Evolutionary conservation across 176 grass and related monocot genomes (phyloP).

Genomic region (Avena insularis): DNA sequence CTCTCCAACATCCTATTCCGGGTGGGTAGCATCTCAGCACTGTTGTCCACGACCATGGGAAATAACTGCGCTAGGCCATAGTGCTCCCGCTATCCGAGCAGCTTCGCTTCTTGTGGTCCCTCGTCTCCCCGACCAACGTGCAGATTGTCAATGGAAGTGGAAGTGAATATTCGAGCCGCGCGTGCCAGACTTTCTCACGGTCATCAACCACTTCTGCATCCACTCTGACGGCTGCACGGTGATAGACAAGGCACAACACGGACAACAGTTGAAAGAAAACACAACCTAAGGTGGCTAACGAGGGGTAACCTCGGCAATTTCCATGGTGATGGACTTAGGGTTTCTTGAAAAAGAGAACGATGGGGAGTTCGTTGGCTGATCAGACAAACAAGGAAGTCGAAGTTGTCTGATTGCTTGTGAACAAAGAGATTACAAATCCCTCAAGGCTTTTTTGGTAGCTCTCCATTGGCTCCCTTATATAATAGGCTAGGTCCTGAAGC

Average conservation of each 20-base stretch:
- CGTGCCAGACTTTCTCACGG: conserved; percentile 48
- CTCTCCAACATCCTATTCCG: conserved; percentile 67
- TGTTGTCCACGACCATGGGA: conserved; percentile 43
- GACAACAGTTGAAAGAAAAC: too few species aligned
- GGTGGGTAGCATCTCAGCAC: conserved; percentile 56
- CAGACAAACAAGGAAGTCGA: too few species aligned
- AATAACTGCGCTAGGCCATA: conserved; percentile 49
- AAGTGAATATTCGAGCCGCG: conserved; percentile 33
- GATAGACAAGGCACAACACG: background rate
- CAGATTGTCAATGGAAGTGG: conserved; percentile 39
- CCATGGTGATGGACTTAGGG: too few species aligned
- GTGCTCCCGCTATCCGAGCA: conserved; percentile 68
- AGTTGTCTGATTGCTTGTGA: too few species aligned
- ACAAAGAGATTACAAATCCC: too few species aligned
- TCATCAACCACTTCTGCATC: background rate
- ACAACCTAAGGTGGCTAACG: too few species aligned
- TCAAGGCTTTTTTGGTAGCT: too few species aligned
- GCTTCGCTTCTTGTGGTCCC: conserved; percentile 53
- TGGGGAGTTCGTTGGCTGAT: too few species aligned
- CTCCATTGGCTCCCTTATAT: too few species aligned
- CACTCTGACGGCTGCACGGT: background rate
- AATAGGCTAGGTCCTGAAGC: too few species aligned
- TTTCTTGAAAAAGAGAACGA: too few species aligned
- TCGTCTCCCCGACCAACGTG: conserved; percentile 31
- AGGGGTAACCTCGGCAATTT: too few species aligned